Conservation (phyloP, 768 basidiomycete genomes). For the Paxillus rubicundulus region DNA sequence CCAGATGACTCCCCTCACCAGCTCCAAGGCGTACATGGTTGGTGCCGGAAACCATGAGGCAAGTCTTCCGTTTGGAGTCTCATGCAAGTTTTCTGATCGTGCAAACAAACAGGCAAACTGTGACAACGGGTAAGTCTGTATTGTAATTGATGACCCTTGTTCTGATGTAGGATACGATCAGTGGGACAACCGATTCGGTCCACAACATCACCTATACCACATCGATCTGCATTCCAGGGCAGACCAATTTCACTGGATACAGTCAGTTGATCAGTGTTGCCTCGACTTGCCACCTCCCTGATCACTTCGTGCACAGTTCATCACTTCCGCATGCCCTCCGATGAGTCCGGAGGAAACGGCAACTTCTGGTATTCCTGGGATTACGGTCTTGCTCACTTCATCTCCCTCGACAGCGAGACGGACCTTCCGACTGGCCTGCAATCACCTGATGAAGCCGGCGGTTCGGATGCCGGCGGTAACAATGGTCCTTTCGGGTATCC, state of each 20-base stretch:
- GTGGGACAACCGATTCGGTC: constrained; percentile 22
- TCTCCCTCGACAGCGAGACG: constrained; percentile 23
- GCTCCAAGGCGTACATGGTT: constrained; percentile 27
- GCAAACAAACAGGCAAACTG: constrained; percentile 22
- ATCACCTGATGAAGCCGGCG: constrained; percentile 22
- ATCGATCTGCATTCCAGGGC: constrained; percentile 26
- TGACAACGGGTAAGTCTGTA: constrained; percentile 24
- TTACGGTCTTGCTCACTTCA: constrained; percentile 29
- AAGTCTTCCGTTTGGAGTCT: background rate
- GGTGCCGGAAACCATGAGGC: constrained; percentile 26
- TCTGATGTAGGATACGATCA: background rate
- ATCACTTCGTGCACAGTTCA: constrained; percentile 15
- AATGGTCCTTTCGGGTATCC: constrained; percentile 28
- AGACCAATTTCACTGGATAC: constrained; percentile 28
- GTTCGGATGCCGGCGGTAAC: constrained; percentile 18
- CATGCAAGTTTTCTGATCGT: background rate
- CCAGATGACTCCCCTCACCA: constrained; percentile 24
- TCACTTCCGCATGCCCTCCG: constrained; percentile 28
- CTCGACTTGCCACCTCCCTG: background rate
- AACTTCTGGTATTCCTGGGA: constrained; percentile 34
- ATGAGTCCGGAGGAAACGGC: constrained; percentile 22
- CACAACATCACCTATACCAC: constrained; percentile 26
- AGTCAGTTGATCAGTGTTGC: constrained; percentile 11
- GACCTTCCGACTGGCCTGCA: constrained; percentile 25
- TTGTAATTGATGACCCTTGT: background rate